These are phyloP conservation scores for Plantago major DNA, from an alignment of 257 asterid genomes.

Conservation along the genomic window DNA sequence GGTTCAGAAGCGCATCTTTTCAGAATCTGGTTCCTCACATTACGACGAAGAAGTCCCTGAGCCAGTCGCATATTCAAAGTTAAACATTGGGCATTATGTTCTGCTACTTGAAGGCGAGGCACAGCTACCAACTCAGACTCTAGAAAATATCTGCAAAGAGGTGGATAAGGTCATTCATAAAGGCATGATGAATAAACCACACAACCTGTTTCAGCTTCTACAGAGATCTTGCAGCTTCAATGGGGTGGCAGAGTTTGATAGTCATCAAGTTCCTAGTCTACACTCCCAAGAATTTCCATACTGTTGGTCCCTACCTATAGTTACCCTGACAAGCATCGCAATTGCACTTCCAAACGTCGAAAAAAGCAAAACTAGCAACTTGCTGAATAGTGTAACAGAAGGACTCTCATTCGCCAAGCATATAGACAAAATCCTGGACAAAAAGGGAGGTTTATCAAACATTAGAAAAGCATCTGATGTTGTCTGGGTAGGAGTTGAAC, in stretches of 20 bases:
- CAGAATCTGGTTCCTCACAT: neutral
- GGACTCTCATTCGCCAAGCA: neutral
- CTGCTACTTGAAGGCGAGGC: conserved; percentile 46
- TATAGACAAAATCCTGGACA: neutral
- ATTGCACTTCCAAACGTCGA: too few relatives aligned
- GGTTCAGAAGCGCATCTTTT: conserved; percentile 4
- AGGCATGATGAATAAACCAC: conserved; percentile 31
- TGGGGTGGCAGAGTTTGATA: conserved; percentile 30
- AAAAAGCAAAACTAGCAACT: too few relatives aligned
- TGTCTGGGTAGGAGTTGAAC: neutral
- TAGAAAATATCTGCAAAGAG: conserved; percentile 25
- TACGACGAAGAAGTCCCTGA: conserved; percentile 9
- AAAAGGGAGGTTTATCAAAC: neutral
- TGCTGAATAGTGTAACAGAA: neutral
- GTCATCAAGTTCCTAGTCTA: conserved; percentile 28
- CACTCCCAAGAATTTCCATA: conserved; percentile 22
- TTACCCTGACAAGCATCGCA: too few relatives aligned
- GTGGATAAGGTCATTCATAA: conserved; percentile 26
- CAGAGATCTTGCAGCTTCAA: conserved; percentile 24
- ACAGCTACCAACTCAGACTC: conserved; percentile 29
- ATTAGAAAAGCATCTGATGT: neutral
- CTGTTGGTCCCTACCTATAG: too few relatives aligned
- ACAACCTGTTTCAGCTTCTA: conserved; percentile 28
- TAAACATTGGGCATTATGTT: conserved; percentile 28
- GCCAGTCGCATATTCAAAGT: neutral